These are phyloP conservation scores for Nannizzia gypsea DNA, from an alignment of 2,329 filamentous ascomycete species.

Conservation along the genomic window DNA sequence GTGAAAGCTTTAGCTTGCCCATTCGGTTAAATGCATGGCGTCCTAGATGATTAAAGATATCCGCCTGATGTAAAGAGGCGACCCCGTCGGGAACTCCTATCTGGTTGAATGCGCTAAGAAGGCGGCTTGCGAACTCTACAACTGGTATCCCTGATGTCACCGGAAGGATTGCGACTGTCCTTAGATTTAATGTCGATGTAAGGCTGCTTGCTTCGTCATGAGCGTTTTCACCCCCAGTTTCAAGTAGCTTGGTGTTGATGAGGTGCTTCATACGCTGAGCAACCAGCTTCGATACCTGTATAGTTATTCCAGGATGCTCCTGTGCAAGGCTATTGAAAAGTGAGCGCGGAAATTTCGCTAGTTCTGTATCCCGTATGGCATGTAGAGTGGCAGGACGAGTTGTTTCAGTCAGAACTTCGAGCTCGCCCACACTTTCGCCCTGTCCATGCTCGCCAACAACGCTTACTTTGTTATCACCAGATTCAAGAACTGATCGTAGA, in stretches of 20 bases:
- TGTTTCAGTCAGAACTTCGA: conserved; percentile 94
- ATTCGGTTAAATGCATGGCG: conserved; percentile 95
- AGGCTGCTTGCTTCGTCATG: conserved; percentile 41
- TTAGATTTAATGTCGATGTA: conserved; percentile 79
- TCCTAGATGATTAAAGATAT: conserved; percentile 87
- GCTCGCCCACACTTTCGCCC: conserved; percentile 91
- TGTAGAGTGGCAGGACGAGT: conserved; percentile 81
- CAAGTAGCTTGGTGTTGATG: conserved; percentile 65
- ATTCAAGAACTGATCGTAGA: conserved; percentile 70
- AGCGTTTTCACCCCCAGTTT: conserved; percentile 51
- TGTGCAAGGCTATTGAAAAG: conserved; percentile 95
- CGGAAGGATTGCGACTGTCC: conserved; percentile 84
- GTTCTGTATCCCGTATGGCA: conserved; percentile 89
- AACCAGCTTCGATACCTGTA: conserved; percentile 98
- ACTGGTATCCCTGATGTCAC: conserved; percentile 87
- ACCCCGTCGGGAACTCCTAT: conserved; percentile 83
- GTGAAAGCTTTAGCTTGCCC: conserved; percentile 88
- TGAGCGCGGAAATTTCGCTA: conserved; percentile 90
- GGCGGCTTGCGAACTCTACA: conserved; percentile 79
- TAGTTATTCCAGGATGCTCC: conserved; percentile 94
- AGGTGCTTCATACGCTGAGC: conserved; percentile 85
- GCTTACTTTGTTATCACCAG: conserved; percentile 66
- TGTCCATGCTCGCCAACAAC: conserved; percentile 90
- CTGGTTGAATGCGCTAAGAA: conserved; percentile 79
- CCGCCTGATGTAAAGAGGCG: conserved; percentile 82